Conservation (phyloP, 441 rosid genomes). For the Eruca vesicaria region DNA sequence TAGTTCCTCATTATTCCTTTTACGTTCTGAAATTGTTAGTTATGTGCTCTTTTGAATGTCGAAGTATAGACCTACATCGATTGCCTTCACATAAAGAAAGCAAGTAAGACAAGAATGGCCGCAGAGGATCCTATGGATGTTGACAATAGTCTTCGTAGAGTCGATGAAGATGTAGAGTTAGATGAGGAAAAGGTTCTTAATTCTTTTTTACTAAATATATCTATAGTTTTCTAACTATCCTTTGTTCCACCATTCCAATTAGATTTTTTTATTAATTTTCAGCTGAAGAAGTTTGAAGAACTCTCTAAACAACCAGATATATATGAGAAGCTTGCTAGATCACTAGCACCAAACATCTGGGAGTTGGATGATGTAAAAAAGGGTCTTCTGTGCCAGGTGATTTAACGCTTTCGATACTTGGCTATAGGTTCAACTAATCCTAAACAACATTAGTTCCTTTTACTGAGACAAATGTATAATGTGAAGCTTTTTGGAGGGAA, state of each 20-base stretch:
- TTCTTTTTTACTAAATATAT: not conserved
- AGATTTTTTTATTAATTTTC: slow-evolving; percentile 19
- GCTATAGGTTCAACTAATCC: not conserved
- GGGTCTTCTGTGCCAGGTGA: slow-evolving; percentile 96
- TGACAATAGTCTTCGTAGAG: slow-evolving; percentile 52
- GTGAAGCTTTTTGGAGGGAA: slow-evolving; percentile 92
- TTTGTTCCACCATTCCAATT: not conserved
- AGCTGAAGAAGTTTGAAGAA: slow-evolving; percentile 73
- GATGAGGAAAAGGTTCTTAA: slow-evolving; percentile 67
- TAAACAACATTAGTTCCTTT: not conserved
- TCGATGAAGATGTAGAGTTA: slow-evolving; percentile 68
- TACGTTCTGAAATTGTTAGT: slow-evolving; percentile 2
- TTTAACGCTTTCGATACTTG: not conserved
- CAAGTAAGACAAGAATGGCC: slow-evolving; percentile 77
- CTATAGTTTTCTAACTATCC: not conserved
- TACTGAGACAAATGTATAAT: slow-evolving; percentile 27
- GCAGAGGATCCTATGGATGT: slow-evolving; percentile 77
- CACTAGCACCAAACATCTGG: slow-evolving; percentile 95
- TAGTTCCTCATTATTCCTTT: slow-evolving; percentile 1
- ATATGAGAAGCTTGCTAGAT: slow-evolving; percentile 81
- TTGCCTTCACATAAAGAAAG: slow-evolving; percentile 88
- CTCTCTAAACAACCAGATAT: slow-evolving; percentile 78
- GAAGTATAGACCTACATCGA: slow-evolving; percentile 81
- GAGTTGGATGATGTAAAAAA: slow-evolving; percentile 96
- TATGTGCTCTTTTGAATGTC: slow-evolving; percentile 5